Evolutionary conservation across 1,284 basidiomycete genomes (phyloP).

Genomic region (Kwoniella shivajii): DNA sequence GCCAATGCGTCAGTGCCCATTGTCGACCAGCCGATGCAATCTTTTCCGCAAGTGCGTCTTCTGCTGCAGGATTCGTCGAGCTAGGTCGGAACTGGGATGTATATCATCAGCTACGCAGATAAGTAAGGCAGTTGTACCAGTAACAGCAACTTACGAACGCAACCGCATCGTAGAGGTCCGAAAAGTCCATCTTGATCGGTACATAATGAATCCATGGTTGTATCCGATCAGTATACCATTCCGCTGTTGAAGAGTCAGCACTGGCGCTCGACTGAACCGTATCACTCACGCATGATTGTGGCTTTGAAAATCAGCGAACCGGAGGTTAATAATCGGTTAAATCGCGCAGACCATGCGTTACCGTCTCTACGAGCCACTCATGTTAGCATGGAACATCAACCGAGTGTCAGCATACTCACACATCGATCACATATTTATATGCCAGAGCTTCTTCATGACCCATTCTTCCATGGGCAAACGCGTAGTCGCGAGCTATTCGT

Average conservation of each 20-base stretch:
- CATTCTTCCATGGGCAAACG: constrained; percentile 25
- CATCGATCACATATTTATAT: constrained; percentile 45
- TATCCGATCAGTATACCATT: constrained; percentile 56
- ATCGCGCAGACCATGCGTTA: constrained; percentile 70
- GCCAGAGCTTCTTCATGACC: constrained; percentile 28
- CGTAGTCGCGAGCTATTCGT: constrained; percentile 33
- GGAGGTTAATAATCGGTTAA: constrained; percentile 50
- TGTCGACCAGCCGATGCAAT: constrained; percentile 50
- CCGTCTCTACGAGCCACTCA: constrained; percentile 55
- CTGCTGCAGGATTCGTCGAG: not conserved
- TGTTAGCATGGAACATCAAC: no score
- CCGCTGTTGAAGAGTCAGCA: constrained; percentile 24
- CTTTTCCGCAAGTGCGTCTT: constrained; percentile 14
- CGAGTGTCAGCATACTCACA: constrained; percentile 21
- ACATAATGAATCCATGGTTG: constrained; percentile 56
- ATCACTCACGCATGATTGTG: constrained; percentile 23
- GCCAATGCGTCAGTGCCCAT: constrained; percentile 52
- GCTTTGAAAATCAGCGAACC: constrained; percentile 49
- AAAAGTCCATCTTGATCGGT: constrained; percentile 55
- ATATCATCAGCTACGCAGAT: not conserved
- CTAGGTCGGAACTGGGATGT: not conserved
- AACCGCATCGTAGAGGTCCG: constrained; percentile 52
- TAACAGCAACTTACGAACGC: constrained; percentile 38
- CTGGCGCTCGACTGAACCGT: not conserved
- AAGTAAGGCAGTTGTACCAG: not conserved